Evolutionary conservation across 164 flowering plant species (phyloP), one percentile per base, ranked within the genome.

Genomic region (Brasenia schreberi): DNA sequence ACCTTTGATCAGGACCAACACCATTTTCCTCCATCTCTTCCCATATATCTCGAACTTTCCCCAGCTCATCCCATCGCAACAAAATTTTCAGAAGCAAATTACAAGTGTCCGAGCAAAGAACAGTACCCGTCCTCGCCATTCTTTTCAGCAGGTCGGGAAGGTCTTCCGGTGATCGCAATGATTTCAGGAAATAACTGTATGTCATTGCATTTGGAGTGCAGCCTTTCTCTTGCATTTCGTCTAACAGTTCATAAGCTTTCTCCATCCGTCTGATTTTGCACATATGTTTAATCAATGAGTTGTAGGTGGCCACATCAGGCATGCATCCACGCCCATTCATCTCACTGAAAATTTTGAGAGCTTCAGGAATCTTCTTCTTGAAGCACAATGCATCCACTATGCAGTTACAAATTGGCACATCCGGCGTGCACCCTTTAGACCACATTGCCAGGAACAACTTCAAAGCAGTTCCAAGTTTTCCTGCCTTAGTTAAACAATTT

Each of bases 311-410:
- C 39, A 70, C 84, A 73, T 91, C 78, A 0, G 90, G 90, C 9
- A 59, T 64, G 64, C 89, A 86, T 39, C 81, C 87, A 66, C 71
- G 70, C 45, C 82, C 88, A 19, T 80, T 83, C 99, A 91, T 91
- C 59, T 81, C 89, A 60, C 66, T 23, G 43, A 91, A 80, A 18
- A 94, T 77, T 7, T 75, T 81, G 68, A 89, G 78, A 49, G 97
- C 97, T 70, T 88, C 83, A 0, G 92, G 93, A 23, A 94, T 79
- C 76, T 83, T 82, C 77, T 91, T 94, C 86, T 94, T 91, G 81
- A 89, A 94, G 76, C 99, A 94, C 73, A 91, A 78, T 0, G 86
- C 93, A 71, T 89, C 90, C 5, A 94, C 89, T 19, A 94, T 74
- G 43, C 81, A 81, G 69, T 91, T 94, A 73, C 97, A 89, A n/a